Conservation (phyloP, 2,329 filamentous ascomycete species). For the Sarocladium oryzae region DNA sequence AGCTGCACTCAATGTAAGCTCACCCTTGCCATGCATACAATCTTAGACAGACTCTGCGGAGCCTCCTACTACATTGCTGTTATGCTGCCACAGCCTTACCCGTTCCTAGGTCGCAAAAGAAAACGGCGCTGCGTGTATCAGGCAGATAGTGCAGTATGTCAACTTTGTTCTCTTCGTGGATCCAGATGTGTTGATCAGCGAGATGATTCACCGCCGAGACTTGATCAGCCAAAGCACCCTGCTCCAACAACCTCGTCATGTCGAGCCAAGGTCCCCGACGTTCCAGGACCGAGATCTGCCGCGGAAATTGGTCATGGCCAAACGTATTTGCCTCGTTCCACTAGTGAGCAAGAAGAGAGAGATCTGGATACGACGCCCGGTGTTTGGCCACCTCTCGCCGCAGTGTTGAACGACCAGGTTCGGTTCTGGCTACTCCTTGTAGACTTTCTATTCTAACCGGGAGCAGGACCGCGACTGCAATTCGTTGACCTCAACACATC, state of each 20-base stretch:
- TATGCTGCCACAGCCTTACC: background rate
- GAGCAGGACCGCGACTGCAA: too few relatives aligned
- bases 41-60: background rate
- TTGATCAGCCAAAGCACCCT: slow-evolving; percentile 2
- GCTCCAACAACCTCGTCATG: background rate
- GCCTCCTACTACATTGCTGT: background rate
- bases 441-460: too few relatives aligned
- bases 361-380: background rate
- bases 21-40: background rate
- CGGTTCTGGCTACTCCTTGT: too few relatives aligned
- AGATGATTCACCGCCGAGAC: slow-evolving; percentile 6
- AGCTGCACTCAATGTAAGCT: slow-evolving; percentile 21
- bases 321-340: background rate
- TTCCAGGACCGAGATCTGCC: too few relatives aligned
- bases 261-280: too few relatives aligned
- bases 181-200: slow-evolving; percentile 10
- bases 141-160: slow-evolving; percentile 32
- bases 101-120: slow-evolving; percentile 32
- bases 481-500: too few relatives aligned
- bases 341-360: background rate
- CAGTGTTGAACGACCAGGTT: background rate
- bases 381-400: background rate
- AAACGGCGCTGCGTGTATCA: slow-evolving; percentile 39
- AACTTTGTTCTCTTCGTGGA: slow-evolving; percentile 24
- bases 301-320: too few relatives aligned